These are phyloP conservation scores for Rhododendron henanense DNA, from an alignment of 148 eudicot genomes.

Conservation along the genomic window DNA sequence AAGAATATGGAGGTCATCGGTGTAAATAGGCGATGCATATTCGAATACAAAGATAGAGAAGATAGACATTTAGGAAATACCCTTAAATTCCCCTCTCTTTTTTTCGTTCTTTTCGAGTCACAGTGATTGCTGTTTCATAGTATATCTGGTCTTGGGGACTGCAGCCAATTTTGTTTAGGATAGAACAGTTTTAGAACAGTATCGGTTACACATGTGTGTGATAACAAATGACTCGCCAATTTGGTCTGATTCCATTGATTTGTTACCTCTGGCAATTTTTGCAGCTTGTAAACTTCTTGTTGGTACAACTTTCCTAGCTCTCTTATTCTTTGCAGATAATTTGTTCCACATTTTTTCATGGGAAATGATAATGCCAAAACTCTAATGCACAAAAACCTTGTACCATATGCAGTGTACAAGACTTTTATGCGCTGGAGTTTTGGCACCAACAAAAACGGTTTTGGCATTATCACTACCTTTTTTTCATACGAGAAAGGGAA, in stretches of 20 bases:
- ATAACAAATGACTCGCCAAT: not conserved
- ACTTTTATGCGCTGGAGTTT: too few relatives aligned
- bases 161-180: not conserved
- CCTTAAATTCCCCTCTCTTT: not conserved
- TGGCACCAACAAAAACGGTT: too few relatives aligned
- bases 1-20: conserved; percentile 76
- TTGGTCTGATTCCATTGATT: conserved; percentile 10
- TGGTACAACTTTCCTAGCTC: not conserved
- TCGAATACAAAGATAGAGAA: not conserved
- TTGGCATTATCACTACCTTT: not conserved
- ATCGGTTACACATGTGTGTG: not conserved
- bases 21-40: conserved; percentile 24
- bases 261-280: not conserved
- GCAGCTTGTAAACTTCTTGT: not conserved
- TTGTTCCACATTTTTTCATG: not conserved
- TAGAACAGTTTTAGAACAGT: not conserved
- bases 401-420: too few relatives aligned
- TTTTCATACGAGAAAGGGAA: not conserved
- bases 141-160: not conserved
- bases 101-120: not conserved
- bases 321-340: not conserved
- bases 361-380: too few relatives aligned
- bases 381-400: too few relatives aligned
- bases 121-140: not conserved
- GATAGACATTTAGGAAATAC: not conserved